Conservation (phyloP, 352 stramenopile species). For the Phytophthora macrochlamydospora region DNA sequence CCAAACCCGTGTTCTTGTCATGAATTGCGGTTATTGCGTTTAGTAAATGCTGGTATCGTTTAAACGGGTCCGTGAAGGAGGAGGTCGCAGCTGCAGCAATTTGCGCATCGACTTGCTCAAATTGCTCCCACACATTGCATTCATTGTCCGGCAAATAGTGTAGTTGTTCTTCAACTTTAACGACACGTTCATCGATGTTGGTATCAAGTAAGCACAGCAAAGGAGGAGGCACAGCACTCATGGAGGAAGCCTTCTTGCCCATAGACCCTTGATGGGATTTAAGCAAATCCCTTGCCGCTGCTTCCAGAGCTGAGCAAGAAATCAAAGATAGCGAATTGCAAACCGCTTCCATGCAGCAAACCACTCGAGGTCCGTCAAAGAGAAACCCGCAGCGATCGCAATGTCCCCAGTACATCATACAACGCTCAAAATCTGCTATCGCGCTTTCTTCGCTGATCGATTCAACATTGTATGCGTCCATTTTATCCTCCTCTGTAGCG, state of each 20-base stretch:
- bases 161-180: neutral
- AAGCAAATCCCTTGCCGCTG: constrained; percentile 39
- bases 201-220: constrained; percentile 32
- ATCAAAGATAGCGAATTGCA: constrained; percentile 62
- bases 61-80: constrained; percentile 4
- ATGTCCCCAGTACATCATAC: constrained; percentile 39
- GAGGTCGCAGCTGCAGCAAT: constrained; percentile 29
- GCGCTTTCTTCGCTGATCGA: constrained; percentile 40
- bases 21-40: constrained; percentile 18
- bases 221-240: constrained; percentile 21
- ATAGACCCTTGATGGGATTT: constrained; percentile 24
- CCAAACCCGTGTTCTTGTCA: constrained; percentile 14
- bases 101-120: constrained; percentile 45
- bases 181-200: constrained; percentile 4
- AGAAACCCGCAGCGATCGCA: constrained; percentile 16
- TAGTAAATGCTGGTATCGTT: constrained; percentile 36
- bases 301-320: constrained; percentile 53
- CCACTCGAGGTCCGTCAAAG: constrained; percentile 39
- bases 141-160: neutral
- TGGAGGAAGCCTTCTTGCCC: neutral
- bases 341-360: constrained; percentile 54
- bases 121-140: constrained; percentile 10
- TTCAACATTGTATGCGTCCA: constrained; percentile 4
- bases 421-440: constrained; percentile 54
- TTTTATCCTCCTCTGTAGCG: constrained; percentile 5